Evolutionary conservation across 2,329 filamentous ascomycete genomes (phyloP).

Genomic region (Calycina marina): DNA sequence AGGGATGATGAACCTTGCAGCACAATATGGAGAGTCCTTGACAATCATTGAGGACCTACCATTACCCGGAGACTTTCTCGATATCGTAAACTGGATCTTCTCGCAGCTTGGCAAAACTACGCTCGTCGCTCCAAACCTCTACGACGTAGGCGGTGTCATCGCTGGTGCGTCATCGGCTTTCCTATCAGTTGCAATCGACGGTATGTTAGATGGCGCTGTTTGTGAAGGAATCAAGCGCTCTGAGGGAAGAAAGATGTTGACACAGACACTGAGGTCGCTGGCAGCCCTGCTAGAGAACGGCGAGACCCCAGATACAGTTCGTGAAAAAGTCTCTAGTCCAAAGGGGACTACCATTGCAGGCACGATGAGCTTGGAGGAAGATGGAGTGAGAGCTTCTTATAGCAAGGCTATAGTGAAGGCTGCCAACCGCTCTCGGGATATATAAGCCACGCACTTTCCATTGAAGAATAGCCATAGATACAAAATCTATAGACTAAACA

Average conservation of each 20-base stretch:
- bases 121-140: slow-evolving; percentile 48
- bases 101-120: slow-evolving; percentile 56
- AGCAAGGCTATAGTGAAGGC: slow-evolving; percentile 55
- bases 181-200: slow-evolving; percentile 61
- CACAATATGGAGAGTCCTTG: slow-evolving; percentile 66
- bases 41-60: slow-evolving; percentile 47
- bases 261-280: slow-evolving; percentile 52
- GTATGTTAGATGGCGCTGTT: slow-evolving; percentile 62
- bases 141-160: slow-evolving; percentile 61
- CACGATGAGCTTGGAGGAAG: slow-evolving; percentile 59
- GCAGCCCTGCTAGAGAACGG: slow-evolving; percentile 38
- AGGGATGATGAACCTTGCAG: slow-evolving; percentile 76
- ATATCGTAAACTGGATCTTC: slow-evolving; percentile 64
- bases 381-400: slow-evolving; percentile 50
- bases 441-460: too few species aligned
- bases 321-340: slow-evolving; percentile 62
- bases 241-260: slow-evolving; percentile 63
- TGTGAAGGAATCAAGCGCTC: slow-evolving; percentile 61
- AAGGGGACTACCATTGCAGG: slow-evolving; percentile 69
- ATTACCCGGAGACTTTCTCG: slow-evolving; percentile 37
- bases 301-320: slow-evolving; percentile 60
- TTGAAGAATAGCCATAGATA: too few species aligned
- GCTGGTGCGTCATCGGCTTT: slow-evolving; percentile 65
- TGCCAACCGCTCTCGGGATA: slow-evolving; percentile 29
- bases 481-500: too few species aligned